These are phyloP conservation scores for Talaromyces sp. DNA, from an alignment of 2,329 filamentous ascomycete genomes.

Conservation along the genomic window DNA sequence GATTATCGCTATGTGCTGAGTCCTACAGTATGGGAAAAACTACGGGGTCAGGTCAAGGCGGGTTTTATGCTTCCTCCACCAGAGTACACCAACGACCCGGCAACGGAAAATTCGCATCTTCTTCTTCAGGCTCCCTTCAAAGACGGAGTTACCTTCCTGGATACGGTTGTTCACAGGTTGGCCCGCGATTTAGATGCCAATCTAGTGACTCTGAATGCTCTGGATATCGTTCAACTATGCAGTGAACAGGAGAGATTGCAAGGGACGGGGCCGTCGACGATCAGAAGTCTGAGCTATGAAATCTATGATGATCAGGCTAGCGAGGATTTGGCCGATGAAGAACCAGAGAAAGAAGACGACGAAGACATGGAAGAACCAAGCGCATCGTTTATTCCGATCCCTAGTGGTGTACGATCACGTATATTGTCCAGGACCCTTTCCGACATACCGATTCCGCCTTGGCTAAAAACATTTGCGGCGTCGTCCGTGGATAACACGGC, in stretches of 20 bases:
- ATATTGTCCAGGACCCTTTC: constrained; percentile 13
- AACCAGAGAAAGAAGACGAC: constrained; percentile 42
- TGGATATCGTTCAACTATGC: constrained; percentile 42
- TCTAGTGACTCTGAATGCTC: constrained; percentile 39
- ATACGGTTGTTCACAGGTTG: constrained; percentile 58
- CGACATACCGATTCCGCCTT: constrained; percentile 28
- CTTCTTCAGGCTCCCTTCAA: constrained; percentile 56
- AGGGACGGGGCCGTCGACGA: constrained; percentile 26
- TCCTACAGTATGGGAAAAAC: constrained; percentile 42
- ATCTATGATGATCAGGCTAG: constrained; percentile 33
- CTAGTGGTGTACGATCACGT: neutral
- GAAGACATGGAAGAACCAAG: constrained; percentile 38
- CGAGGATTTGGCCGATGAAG: constrained; percentile 23
- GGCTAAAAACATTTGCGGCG: constrained; percentile 25
- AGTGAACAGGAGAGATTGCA: constrained; percentile 37
- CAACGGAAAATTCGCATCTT: constrained; percentile 50
- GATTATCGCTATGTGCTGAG: constrained; percentile 34
- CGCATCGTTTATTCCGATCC: neutral
- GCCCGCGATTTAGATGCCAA: constrained; percentile 51
- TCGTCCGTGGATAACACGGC: constrained; percentile 19
- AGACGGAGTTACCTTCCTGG: constrained; percentile 50
- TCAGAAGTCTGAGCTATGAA: constrained; percentile 49
- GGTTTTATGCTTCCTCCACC: constrained; percentile 41
- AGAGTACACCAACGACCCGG: constrained; percentile 41
- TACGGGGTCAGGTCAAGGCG: constrained; percentile 47